Evolutionary conservation across 2,329 filamentous ascomycete genomes (phyloP), one percentile per base, ranked within the genome.

Genomic region (Colletotrichum sidae): DNA sequence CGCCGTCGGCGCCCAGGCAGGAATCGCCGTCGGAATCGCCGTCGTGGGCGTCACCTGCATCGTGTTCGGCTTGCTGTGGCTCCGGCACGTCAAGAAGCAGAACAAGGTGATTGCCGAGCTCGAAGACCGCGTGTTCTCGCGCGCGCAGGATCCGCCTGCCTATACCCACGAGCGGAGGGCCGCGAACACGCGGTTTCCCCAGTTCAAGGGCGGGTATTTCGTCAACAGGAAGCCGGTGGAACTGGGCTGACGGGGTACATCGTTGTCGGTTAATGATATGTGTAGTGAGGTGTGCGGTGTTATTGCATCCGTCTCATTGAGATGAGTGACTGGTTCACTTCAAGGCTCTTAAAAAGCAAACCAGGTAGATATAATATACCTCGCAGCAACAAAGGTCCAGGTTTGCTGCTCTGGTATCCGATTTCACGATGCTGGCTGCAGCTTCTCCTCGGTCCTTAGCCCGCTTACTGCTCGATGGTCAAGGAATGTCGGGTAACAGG

Each of bases 161-260:
- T 15, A 56, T 8, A 12, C 15, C 0, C 25, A 25, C 25, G 3
- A 25, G 25, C 3, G 25, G 4, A 4, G 25, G 25, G 25, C 25
- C 25, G 25, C 25, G 25, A 25, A 25, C 25, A 4, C 25, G 25
- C 25, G 25, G 3, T 25, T 5, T 38, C 54, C 0, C 42, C 15
- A 1, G 39, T 44, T 0, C 8, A 56, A 0, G 34, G 13, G 12
- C 7, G 54, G 54, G 2, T 56, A 56, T 13, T 56, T 47, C 13
- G 54, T 56, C 6, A 56, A 56, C 41, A 56, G 9, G 34, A 56
- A 25, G 3, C 54, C 54, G 12, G 54, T 56, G 41, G 54, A 56
- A 11, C 37, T 46, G 0, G 41, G 46, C 6, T 55, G n/a, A 46
- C 33, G 41, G 2, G 12, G 15, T 15, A 15, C 15, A 15, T 15